Base-by-base conservation (phyloP, 2,329 filamentous ascomycete genomes). In the Shiraia sp. region DNA sequence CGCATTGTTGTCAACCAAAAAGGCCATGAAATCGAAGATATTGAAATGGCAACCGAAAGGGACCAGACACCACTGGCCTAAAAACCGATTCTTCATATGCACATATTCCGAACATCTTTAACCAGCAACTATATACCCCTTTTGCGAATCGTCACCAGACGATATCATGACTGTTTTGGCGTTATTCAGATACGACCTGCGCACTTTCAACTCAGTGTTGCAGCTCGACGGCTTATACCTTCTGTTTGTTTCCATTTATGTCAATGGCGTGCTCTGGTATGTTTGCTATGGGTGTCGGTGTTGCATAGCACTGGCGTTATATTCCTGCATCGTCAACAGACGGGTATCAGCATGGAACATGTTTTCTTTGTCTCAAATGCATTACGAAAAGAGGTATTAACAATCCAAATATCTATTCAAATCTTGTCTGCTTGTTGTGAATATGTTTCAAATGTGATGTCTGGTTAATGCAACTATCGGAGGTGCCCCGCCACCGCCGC, bases 1-100 rank as follows among this genome's bases (percentile, higher is more conserved):
- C 85, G 92, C 32, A 90, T 91, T 41, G 75, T 79, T 6, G 77
- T 79, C 38, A 72, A 79, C 35, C 40, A 49, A 6, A 61, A 58
- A 40, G 68, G 68, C 32, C 59, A 64, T 27, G 67, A 70, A 40
- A 63, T 65, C 8, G 63, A 69, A 36, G 68, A 71, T 31, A 41
- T 66, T 7, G 49, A 49, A 4, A 65, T 68, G 13, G 55, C 60
- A 16, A 45, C 63, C 26, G 63, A 67, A 32, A 54, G 32, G 16
- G 60, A 65, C 29, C 44, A 61, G 36, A 51, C 51, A n/a, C 17
- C 64, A 55, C 28, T 27, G 14, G 24, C 30, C 35, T 32, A 29
- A 32, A 32, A 37, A 41, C 40, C 16, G 16, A 23, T 30, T 47
- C 37, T 36, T 43, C 41, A 31, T 41, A 44, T 53, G 52, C 51